Conservation (phyloP, 2,329 filamentous ascomycete species). For the Fusarium sterilihyphosum region DNA sequence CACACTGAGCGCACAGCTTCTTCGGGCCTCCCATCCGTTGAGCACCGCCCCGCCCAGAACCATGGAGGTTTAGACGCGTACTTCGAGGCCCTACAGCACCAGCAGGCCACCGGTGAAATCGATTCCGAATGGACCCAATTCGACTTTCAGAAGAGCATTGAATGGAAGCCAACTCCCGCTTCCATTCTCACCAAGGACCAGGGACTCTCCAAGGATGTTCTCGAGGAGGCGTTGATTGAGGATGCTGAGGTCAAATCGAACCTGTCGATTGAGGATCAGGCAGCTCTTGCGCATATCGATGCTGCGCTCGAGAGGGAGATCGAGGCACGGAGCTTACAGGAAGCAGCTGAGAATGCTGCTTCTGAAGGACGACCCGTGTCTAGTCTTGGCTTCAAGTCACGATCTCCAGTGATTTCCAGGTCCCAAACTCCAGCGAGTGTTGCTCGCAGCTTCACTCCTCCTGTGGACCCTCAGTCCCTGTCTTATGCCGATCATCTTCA, state of each 20-base stretch:
- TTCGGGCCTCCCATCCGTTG: slow-evolving; percentile 54
- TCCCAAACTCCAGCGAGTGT: slow-evolving; percentile 57
- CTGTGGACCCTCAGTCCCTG: slow-evolving; percentile 70
- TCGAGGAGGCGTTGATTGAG: slow-evolving; percentile 48
- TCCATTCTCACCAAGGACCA: slow-evolving; percentile 70
- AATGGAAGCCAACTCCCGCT: slow-evolving; percentile 78
- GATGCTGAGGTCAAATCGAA: slow-evolving; percentile 51
- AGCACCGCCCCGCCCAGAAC: slow-evolving; percentile 63
- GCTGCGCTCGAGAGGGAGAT: slow-evolving; percentile 85
- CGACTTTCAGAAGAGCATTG: slow-evolving; percentile 86
- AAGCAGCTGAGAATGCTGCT: slow-evolving; percentile 56
- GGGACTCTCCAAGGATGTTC: slow-evolving; percentile 48
- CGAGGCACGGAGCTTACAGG: slow-evolving; percentile 60
- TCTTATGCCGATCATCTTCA: slow-evolving; percentile 82
- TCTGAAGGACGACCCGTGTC: slow-evolving; percentile 50
- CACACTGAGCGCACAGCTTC: slow-evolving; percentile 66
- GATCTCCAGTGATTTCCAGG: slow-evolving; percentile 55
- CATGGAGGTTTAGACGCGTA: slow-evolving; percentile 86
- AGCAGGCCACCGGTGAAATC: slow-evolving; percentile 69
- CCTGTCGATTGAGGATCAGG: slow-evolving; percentile 60
- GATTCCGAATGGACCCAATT: slow-evolving; percentile 92
- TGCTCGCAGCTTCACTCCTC: slow-evolving; percentile 68
- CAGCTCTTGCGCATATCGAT: slow-evolving; percentile 82
- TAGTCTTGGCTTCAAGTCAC: slow-evolving; percentile 52
- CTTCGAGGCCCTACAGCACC: slow-evolving; percentile 88